phyloP scores from a whole-genome alignment of 169 alveolate species.

The Plasmodium ovale region DNA sequence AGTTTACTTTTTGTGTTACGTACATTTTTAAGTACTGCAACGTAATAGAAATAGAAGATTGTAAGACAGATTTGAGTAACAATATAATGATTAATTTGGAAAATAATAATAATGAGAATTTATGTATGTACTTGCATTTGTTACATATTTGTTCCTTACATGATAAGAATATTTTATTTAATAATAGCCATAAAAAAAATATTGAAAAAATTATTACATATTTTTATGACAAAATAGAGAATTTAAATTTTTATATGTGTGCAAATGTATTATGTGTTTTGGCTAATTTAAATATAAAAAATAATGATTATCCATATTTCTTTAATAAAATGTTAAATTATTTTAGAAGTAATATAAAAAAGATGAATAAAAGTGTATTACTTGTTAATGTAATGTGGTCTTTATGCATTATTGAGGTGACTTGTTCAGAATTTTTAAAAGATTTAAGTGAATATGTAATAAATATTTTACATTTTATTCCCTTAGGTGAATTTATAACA shows the following conservation, averaged over 20 bases:
- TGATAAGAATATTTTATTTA: constrained; percentile 7
- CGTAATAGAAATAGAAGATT: constrained; percentile 36
- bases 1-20: constrained; percentile 29
- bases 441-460: constrained; percentile 62
- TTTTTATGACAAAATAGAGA: constrained; percentile 37
- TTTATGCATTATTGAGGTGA: constrained; percentile 38
- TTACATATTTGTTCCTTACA: constrained; percentile 30
- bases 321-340: constrained; percentile 52
- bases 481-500: constrained; percentile 48
- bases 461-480: constrained; percentile 40
- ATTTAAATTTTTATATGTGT: constrained; percentile 30
- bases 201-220: constrained; percentile 23
- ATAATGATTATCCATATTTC: constrained; percentile 53
- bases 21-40: constrained; percentile 50
- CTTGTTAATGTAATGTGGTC: constrained; percentile 53
- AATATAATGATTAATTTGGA: constrained; percentile 3
- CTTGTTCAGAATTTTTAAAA: constrained; percentile 26
- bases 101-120: constrained; percentile 35
- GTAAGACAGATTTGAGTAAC: constrained; percentile 24
- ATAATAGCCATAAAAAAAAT: constrained; percentile 22
- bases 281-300: constrained; percentile 50
- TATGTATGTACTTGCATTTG: constrained; percentile 65
- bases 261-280: constrained; percentile 49
- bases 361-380: constrained; percentile 42
- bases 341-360: constrained; percentile 44